Base-by-base conservation (phyloP, 805 yeast genomes). In the Metschnikowia vanudenii region DNA sequence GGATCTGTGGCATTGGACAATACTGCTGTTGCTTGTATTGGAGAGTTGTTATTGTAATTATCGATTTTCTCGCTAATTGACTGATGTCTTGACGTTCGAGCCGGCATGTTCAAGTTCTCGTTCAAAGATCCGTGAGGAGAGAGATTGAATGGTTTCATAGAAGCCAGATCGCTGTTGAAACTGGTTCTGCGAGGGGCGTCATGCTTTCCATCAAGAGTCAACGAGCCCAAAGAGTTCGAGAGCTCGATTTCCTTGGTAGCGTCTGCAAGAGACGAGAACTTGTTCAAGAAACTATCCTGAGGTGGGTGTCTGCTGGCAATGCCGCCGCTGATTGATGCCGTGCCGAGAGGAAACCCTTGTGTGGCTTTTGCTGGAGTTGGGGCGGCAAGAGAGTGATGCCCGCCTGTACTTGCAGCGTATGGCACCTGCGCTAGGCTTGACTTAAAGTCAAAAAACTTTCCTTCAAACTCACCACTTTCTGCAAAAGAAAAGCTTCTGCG, bases 221-320 rank as follows among this genome's bases (percentile, higher is more conserved):
- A 56, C 29, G 71, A 61, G n/a, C 74, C 73, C 44, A 79, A 57
- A 11, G 74, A 75, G 43, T 69, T 68, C 17, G 75, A 58, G 12
- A 75, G 54, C 54, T 82, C 88, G 37, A 82, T 71, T 53, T 83
- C 89, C 56, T 85, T 71, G 0, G 89, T 83, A 39, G 85, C 84
- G 46, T 83, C 88, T 6, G 85, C 84, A 14, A 83, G 84, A 2
- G 80, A 69, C 6, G 84, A 70, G 57, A 83, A 83, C 63, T 81
- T 82, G 51, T 80, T 83, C 51, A 83, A 65, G 56, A 83, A 83
- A 40, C 78, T 69, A 16, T 69, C 75, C 45, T 66, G 73, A 24
- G 73, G 74, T 1, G 76, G 76, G 40, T 72, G 77, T 49, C 76
- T 64, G 46, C 63, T 68, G 30, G 77, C 74, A 35, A 74, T 73